Evolutionary conservation across 352 stramenopile species (phyloP).

Genomic region (Phytophthora macrochlamydospora): DNA sequence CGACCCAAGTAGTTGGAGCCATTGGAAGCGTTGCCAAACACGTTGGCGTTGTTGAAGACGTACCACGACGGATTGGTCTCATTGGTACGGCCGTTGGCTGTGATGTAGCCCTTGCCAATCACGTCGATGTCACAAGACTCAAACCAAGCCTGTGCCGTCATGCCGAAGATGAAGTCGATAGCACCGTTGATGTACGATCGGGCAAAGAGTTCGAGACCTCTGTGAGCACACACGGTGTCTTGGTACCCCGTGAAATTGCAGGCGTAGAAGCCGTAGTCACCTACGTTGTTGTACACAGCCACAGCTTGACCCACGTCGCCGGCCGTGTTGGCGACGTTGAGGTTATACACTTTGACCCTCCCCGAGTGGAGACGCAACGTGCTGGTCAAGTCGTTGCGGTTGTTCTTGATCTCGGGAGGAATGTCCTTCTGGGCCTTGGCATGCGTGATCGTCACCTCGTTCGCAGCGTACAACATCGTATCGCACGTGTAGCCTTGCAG

Average conservation of each 20-base stretch:
- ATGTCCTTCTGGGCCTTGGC: constrained; percentile 34
- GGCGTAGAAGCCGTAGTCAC: constrained; percentile 34
- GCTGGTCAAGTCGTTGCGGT: constrained; percentile 31
- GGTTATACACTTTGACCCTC: constrained; percentile 39
- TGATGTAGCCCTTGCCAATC: neutral
- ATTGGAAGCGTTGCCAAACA: neutral
- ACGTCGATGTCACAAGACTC: neutral
- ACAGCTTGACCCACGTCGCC: constrained; percentile 26
- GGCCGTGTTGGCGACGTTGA: constrained; percentile 33
- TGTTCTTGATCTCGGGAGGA: constrained; percentile 17
- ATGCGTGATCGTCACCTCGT: constrained; percentile 31
- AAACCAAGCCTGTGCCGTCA: neutral
- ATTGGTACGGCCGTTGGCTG: neutral
- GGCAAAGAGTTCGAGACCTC: neutral
- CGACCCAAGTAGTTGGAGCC: neutral
- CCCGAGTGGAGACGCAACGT: constrained; percentile 27
- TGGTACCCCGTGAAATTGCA: constrained; percentile 30
- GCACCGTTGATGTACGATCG: neutral
- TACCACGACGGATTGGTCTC: neutral
- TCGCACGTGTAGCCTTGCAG: constrained; percentile 31
- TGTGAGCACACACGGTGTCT: constrained; percentile 25
- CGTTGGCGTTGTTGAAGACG: neutral
- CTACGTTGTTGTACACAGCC: constrained; percentile 27
- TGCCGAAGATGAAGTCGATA: neutral
- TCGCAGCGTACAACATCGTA: constrained; percentile 22